phyloP scores from a whole-genome alignment of 352 stramenopile genomes.

The Phytophthora tentaculata region DNA sequence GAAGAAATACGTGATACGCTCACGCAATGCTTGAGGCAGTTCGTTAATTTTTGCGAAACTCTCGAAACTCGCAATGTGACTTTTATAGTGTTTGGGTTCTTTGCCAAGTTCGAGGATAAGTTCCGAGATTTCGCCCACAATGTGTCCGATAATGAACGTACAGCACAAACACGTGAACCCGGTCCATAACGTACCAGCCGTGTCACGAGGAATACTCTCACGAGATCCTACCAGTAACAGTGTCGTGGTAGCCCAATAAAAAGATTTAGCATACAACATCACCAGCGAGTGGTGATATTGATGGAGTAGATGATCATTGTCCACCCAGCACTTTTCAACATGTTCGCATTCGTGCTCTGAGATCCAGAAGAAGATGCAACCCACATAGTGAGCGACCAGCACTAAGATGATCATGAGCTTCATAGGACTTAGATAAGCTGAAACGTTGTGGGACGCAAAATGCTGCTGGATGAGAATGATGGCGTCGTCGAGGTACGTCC shows the following conservation, averaged over 20 bases:
- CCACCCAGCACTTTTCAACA: conserved; percentile 60
- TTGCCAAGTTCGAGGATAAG: conserved; percentile 78
- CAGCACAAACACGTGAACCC: conserved; percentile 65
- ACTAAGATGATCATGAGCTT: conserved; percentile 68
- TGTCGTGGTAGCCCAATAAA: conserved; percentile 80
- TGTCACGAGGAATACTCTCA: conserved; percentile 65
- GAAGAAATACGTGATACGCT: conserved; percentile 66
- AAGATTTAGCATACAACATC: conserved; percentile 68
- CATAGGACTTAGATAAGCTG: conserved; percentile 58
- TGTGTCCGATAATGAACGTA: conserved; percentile 79
- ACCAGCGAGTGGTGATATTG: conserved; percentile 52
- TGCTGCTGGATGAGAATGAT: conserved; percentile 48
- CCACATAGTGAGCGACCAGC: conserved; percentile 65
- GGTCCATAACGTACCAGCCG: conserved; percentile 62
- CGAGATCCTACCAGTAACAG: conserved; percentile 68
- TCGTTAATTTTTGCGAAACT: conserved; percentile 68
- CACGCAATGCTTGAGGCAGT: conserved; percentile 50
- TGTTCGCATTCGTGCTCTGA: conserved; percentile 56
- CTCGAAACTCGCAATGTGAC: conserved; percentile 64
- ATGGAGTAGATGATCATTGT: conserved; percentile 69
- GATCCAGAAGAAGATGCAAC: conserved; percentile 77
- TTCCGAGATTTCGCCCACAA: conserved; percentile 77
- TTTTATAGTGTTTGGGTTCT: conserved; percentile 67
- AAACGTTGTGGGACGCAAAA: conserved; percentile 52
- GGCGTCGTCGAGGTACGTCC: conserved; percentile 47